Base-by-base conservation (phyloP, 2,329 filamentous ascomycete species). In the Diaporthe batatas region DNA sequence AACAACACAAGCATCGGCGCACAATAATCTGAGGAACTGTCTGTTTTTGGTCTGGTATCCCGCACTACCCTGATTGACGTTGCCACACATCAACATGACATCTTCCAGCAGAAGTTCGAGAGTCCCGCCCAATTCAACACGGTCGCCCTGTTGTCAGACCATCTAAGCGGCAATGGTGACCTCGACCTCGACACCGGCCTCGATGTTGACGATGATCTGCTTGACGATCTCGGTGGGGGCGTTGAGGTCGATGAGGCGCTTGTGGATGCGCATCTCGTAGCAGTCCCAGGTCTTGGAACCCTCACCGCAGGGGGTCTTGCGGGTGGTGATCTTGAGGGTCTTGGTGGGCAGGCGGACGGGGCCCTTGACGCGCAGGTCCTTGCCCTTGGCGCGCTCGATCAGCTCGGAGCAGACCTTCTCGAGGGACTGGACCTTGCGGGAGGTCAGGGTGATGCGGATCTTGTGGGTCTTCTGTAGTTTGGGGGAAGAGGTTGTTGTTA, bases 231-330 rank as follows among this genome's bases (percentile, higher is more conserved):
- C 96, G 82, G 96, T 99, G 76, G 96, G 96, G 81, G 96, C 96
- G 88, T 97, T 95, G 79, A 99, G 90, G 87, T 98, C 95, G 84
- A 98, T 98, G 83, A 98, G 90, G 81, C 95, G 93, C 93, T 98
- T 98, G 92, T 98, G 95, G 85, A 98, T 97, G 89, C 96, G 93
- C 95, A 99, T 97, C 93, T 99, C 96, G 87, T 90, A 99, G 86
- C 90, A 92, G 86, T 98, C 96, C 96, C 96, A 99, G 84, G 96
- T 99, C 94, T 99, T 99, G 87, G 93, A 97, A 89, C 96, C 96
- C 92, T 99, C 96, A 93, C 96, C 96, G 88, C 94, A 96, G 85
- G 96, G 96, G 78, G 96, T 98, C 93, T 99, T 99, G 84, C 96
- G 93, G 90, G 96, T 98, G 85, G 94, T 94, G 90, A 98, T 91